Percentiles rank a stretch among this genome's conserved stretches.
phyloP scores from a whole-genome alignment of 73 alveolate genomes.

The Paramecium sexaurelia region DNA sequence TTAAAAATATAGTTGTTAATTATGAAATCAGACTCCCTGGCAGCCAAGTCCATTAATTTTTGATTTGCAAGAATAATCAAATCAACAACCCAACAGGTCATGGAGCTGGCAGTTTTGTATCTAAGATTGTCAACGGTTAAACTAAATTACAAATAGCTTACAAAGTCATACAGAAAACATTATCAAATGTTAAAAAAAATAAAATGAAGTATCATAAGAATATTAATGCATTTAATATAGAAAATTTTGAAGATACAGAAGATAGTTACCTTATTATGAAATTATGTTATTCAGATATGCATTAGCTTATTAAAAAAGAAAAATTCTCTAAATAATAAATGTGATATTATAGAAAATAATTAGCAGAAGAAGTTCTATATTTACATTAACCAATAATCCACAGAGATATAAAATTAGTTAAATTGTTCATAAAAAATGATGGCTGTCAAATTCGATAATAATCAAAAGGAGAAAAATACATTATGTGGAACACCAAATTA shows the following conservation, averaged over 20 bases:
- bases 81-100: conserved; percentile 65
- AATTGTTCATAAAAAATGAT: conserved; percentile 83
- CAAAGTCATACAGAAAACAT: neutral
- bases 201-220: conserved; percentile 61
- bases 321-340: conserved; percentile 46
- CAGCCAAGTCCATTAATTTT: neutral
- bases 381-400: conserved; percentile 74
- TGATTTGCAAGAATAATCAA: conserved; percentile 37
- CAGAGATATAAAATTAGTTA: conserved; percentile 96
- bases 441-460: conserved; percentile 86
- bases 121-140: conserved; percentile 9
- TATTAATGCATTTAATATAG: neutral
- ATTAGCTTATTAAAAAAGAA: conserved; percentile 25
- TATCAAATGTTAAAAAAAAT: neutral
- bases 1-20: conserved; percentile 52
- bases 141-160: conserved; percentile 46
- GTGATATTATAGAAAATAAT: neutral
- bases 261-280: conserved; percentile 58
- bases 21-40: conserved; percentile 42
- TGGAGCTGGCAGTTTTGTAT: conserved; percentile 69
- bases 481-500: conserved; percentile 98
- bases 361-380: conserved; percentile 69
- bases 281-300: conserved; percentile 56
- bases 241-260: conserved; percentile 54
- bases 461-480: conserved; percentile 91